Percentiles rank a stretch among this genome's conserved stretches.
phyloP scores from a whole-genome alignment of 129 eudicot genomes.

The Saussurea involucrata region DNA sequence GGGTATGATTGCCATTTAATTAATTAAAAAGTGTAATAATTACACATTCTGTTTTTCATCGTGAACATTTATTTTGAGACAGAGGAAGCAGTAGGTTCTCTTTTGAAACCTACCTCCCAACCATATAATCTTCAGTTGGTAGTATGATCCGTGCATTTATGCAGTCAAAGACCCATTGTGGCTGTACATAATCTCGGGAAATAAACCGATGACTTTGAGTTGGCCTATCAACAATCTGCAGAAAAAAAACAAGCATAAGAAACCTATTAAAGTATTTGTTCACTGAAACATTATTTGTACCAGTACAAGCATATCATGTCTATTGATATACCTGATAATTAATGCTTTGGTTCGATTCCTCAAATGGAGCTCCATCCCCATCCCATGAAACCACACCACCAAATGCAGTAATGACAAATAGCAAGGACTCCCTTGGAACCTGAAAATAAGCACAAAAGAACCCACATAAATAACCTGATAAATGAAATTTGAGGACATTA shows the following conservation, averaged over 20 bases:
- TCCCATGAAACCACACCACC: slow-evolving; percentile 90
- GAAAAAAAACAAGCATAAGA: not conserved
- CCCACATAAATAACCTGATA: not conserved
- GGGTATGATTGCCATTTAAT: not conserved
- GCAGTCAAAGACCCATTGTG: slow-evolving; percentile 89
- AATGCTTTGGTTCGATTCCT: slow-evolving; percentile 64
- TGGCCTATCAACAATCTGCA: slow-evolving; percentile 92
- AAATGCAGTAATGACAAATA: slow-evolving; percentile 83
- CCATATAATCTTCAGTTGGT: slow-evolving; percentile 73
- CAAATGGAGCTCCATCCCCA: slow-evolving; percentile 81
- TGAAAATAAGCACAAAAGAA: slow-evolving; percentile 14
- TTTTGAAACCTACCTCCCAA: slow-evolving; percentile 60
- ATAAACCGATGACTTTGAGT: slow-evolving; percentile 62
- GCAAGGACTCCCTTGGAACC: slow-evolving; percentile 86
- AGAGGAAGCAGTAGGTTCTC: not conserved
- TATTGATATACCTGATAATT: slow-evolving; percentile 53
- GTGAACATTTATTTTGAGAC: not conserved
- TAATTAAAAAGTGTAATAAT: not conserved
- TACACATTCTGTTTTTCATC: not conserved
- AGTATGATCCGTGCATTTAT: slow-evolving; percentile 71
- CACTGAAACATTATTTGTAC: not conserved
- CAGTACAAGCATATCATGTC: not conserved
- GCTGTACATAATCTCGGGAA: slow-evolving; percentile 81
- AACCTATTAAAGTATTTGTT: not conserved
- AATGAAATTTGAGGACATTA: not conserved